Base-by-base conservation (phyloP, 495 filamentous ascomycete genomes). In the Penicillium pulvis region DNA sequence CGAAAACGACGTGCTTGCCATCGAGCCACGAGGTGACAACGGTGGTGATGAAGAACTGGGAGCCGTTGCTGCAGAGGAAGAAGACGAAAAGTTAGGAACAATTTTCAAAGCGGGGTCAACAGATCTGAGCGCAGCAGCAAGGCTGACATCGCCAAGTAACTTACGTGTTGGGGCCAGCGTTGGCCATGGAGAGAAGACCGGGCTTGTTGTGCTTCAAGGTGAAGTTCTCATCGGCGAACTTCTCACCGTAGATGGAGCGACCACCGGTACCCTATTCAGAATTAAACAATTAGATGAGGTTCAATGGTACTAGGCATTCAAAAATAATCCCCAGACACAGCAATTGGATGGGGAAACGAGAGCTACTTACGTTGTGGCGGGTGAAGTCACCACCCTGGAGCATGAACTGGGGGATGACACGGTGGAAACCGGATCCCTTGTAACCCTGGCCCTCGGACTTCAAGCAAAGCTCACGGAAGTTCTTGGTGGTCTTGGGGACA, bases 351-450 rank as follows among this genome's bases (percentile, higher is more conserved):
- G 36, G 41, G 30, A 47, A 35, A 20, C 30, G 28, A 47, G 44
- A 41, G 49, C n/a, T n/a, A 78, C 88, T 77, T 72, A 93, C 91
- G 72, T 99, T 93, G 72, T 87, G 86, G 59, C 85, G 87, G 58
- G 94, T 99, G 82, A 98, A 99, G 78, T 99, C 94, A 76, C 94
- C 94, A 67, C 94, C 94, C 79, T 99, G 94, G 73, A 97, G 90
- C 94, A 99, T 99, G 83, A 99, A 99, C 59, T 88, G 75, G 75
- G 96, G 96, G 80, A 99, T 99, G 64, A 99, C 86, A 58, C 94
- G 90, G 82, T 99, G 94, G 87, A 99, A 99, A 58, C 58, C 71
- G 54, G 89, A 93, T 68, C 88, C 91, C 77, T 94, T 92, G 87
- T 91, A 99, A 50, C 92, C 91, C 48, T 85, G 63, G 28, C 93